Evolutionary conservation across 1,139 yeast species (phyloP), one percentile per base, ranked within the genome.

Genomic region (Chernovozyma aurita): DNA sequence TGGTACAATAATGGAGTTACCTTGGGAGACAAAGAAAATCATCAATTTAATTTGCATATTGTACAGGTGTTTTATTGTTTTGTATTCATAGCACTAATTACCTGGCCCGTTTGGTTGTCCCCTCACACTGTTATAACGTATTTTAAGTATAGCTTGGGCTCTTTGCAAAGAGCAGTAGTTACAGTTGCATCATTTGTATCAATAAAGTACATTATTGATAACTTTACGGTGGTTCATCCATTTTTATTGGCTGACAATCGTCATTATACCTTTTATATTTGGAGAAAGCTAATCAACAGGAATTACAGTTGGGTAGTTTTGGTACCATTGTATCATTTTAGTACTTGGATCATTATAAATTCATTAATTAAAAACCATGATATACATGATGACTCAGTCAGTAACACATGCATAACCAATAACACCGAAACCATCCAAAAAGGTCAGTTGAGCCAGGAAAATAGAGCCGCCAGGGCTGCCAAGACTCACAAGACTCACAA

Each of bases 191-290:
- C 47, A 13, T 55, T 48, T 36, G 46, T 42, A n/a, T 45, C 59
- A 0, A 77, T 87, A 24, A 67, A 65, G 42, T 46, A 62, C 20
- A 52, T 78, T 2, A 71, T 87, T 25, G 68, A 77, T 28, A 65
- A 69, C 36, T 82, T 74, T 52, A 85, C 96, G 0, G 67, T 82
- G 8, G 80, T 80, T 4, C 98, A 94, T 54, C 97, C 97, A 9
- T 94, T 90, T 57, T 59, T 92, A 29, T 67, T 90, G 33, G 95
- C 98, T 0, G 99, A 94, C 56, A 94, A 94, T 60, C 77, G 98
- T 44, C 98, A 92, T 55, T 87, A 80, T 55, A 80, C 95, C 0
- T 92, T 92, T 55, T 94, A 92, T 60, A 62, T 92, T 27, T 86
- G 85, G 76, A 75, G 78, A 39, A 74, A 74, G 41, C 50, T 90